Base-by-base conservation (phyloP, 2,329 filamentous ascomycete species). In the Corinectria fuckeliana region DNA sequence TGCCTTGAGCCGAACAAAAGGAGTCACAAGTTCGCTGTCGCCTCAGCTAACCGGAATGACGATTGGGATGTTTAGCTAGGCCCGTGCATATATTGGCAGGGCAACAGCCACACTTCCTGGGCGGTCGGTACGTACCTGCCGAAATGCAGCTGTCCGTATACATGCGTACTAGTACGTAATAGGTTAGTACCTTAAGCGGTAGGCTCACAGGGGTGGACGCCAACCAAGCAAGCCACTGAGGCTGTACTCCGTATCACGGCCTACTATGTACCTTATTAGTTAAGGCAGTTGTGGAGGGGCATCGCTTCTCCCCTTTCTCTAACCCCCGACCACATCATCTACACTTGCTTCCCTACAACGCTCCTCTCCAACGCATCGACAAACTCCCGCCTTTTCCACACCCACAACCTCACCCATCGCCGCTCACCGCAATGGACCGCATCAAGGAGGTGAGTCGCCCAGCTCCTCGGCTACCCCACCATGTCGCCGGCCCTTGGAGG, bases 391-490 rank as follows among this genome's bases (percentile, higher is more conserved):
- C 56, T 53, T 60, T 47, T 58, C 44, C 54, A 47, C n/a, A 49
- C 44, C 26, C 52, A 52, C 7, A 56, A 56, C 38, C 18, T 48
- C 56, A 52, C n/a, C 26, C 47, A 45, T 58, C 56, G 48, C 47
- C 56, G 51, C 58, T 52, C 60, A 60, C 39, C 77, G 85, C 74
- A 74, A 94, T 94, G 91, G 91, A 95, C 80, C 90, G 90, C 80
- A 93, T 95, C 79, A 93, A 92, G 88, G 89, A 93, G 85, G 91
- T 93, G 80, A 84, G 89, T 85, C 56, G 50, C 58, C 48, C 52
- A 36, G 55, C 61, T 65, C 56, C 56, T 57, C 48, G 50, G 58
- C 59, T 69, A 67, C 72, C 72, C 72, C 74, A 68, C 72, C 71
- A 72, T 70, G 67, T 58, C 60, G 65, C 63, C 64, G 66, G 69